phyloP scores from a whole-genome alignment of 2,329 filamentous ascomycete species.

The Neurospora sp. region DNA sequence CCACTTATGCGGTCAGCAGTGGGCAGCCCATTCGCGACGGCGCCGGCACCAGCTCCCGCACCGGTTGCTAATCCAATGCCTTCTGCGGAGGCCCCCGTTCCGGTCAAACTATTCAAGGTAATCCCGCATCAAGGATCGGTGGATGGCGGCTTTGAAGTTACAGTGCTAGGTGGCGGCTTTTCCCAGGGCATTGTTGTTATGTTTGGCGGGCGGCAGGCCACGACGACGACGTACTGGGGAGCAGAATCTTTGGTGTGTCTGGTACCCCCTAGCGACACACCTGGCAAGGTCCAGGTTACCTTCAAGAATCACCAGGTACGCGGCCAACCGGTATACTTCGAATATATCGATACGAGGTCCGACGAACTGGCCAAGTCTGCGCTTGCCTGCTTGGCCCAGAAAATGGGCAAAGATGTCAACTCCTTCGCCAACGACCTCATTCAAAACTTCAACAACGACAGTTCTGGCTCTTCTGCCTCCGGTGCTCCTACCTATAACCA shows the following conservation, averaged over 20 bases:
- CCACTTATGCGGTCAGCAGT: neutral
- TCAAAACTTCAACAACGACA: slow-evolving; percentile 19
- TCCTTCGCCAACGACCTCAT: slow-evolving; percentile 54
- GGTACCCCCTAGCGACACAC: slow-evolving; percentile 58
- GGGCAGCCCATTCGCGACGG: neutral
- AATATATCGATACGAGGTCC: neutral
- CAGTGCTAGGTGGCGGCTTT: slow-evolving; percentile 72
- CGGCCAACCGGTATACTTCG: neutral
- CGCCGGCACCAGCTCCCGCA: slow-evolving; percentile 5
- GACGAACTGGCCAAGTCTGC: slow-evolving; percentile 46
- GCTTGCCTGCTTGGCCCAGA: slow-evolving; percentile 52
- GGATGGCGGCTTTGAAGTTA: slow-evolving; percentile 78
- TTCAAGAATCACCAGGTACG: slow-evolving; percentile 43
- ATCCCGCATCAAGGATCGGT: slow-evolving; percentile 76
- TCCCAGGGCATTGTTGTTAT: slow-evolving; percentile 69
- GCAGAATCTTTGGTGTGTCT: slow-evolving; percentile 72
- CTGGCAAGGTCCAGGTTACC: slow-evolving; percentile 62
- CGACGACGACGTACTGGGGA: slow-evolving; percentile 73
- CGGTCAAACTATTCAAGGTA: slow-evolving; percentile 61
- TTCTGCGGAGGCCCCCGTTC: neutral
- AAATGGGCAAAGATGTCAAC: slow-evolving; percentile 53
- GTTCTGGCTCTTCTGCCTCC: slow-evolving; percentile 29
- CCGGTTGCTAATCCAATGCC: neutral
- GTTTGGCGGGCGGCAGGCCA: slow-evolving; percentile 59
- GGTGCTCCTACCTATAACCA: slow-evolving; percentile 15